phyloP scores from a whole-genome alignment of 768 basidiomycete species.

The Scleroderma bovista region DNA sequence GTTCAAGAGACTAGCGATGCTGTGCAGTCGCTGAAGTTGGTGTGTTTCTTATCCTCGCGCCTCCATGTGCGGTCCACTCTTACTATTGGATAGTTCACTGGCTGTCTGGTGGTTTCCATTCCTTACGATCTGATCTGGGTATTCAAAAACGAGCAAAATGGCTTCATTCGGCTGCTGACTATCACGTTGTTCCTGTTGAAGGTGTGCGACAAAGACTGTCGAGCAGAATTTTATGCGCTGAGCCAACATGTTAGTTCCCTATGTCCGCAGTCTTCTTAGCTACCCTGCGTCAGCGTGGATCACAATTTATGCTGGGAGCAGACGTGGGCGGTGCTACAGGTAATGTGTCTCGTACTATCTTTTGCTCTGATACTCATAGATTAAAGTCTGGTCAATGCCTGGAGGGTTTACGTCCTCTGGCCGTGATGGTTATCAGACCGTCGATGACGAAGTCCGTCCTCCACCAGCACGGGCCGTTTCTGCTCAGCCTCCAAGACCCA shows the following conservation, averaged over 20 bases:
- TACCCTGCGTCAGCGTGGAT: slow-evolving; percentile 54
- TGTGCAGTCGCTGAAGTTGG: slow-evolving; percentile 57
- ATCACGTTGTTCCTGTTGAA: slow-evolving; percentile 55
- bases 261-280: slow-evolving; percentile 48
- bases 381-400: slow-evolving; percentile 72
- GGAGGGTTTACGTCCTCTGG: slow-evolving; percentile 55
- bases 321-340: slow-evolving; percentile 56
- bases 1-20: slow-evolving; percentile 66
- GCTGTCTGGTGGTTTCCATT: slow-evolving; percentile 52
- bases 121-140: slow-evolving; percentile 73
- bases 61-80: neutral
- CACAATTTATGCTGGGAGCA: slow-evolving; percentile 45
- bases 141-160: slow-evolving; percentile 47
- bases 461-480: slow-evolving; percentile 11
- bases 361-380: neutral
- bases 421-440: slow-evolving; percentile 57
- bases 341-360: slow-evolving; percentile 16
- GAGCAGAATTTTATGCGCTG: neutral
- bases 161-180: slow-evolving; percentile 50
- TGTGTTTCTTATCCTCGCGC: slow-evolving; percentile 25
- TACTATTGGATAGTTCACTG: slow-evolving; percentile 48
- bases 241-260: slow-evolving; percentile 37
- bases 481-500: slow-evolving; percentile 11
- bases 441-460: slow-evolving; percentile 41
- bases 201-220: slow-evolving; percentile 24